phyloP scores from a whole-genome alignment of 2,329 filamentous ascomycete species.

The Fusarium sp. region DNA sequence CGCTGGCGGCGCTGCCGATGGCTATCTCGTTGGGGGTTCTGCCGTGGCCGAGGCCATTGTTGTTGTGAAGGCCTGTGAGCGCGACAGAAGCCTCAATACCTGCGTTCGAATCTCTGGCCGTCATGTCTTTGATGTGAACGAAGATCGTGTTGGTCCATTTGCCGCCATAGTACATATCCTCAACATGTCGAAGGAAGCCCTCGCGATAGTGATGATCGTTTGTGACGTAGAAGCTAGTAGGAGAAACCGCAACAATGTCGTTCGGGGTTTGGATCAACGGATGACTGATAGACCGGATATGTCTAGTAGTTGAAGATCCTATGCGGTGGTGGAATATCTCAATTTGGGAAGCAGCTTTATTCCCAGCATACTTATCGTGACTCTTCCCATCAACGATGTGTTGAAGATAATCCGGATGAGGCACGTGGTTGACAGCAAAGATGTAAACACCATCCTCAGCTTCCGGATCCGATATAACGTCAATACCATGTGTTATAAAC shows the following conservation, averaged over 20 bases:
- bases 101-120: conserved; percentile 39
- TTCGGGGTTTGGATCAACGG: conserved; percentile 69
- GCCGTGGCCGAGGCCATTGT: conserved; percentile 69
- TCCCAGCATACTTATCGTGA: conserved; percentile 38
- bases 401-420: conserved; percentile 58
- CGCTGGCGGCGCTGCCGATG: conserved; percentile 59
- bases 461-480: conserved; percentile 65
- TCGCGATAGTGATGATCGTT: conserved; percentile 70
- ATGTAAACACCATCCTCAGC: conserved; percentile 64
- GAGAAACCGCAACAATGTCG: conserved; percentile 64
- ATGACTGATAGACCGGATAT: conserved; percentile 67
- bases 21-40: conserved; percentile 57
- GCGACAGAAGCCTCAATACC: conserved; percentile 57
- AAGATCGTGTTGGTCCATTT: conserved; percentile 66
- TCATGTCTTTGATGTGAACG: conserved; percentile 53
- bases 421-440: conserved; percentile 71
- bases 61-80: conserved; percentile 62
- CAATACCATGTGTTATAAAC: conserved; percentile 72
- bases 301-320: conserved; percentile 55
- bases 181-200: conserved; percentile 61
- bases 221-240: conserved; percentile 67
- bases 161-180: conserved; percentile 58
- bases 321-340: conserved; percentile 70
- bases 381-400: conserved; percentile 9
- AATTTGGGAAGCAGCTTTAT: conserved; percentile 64